Evolutionary conservation across 495 filamentous ascomycete genomes (phyloP), one percentile per base, ranked within the genome.

Genomic region (Penicillium cosmopolitanum): DNA sequence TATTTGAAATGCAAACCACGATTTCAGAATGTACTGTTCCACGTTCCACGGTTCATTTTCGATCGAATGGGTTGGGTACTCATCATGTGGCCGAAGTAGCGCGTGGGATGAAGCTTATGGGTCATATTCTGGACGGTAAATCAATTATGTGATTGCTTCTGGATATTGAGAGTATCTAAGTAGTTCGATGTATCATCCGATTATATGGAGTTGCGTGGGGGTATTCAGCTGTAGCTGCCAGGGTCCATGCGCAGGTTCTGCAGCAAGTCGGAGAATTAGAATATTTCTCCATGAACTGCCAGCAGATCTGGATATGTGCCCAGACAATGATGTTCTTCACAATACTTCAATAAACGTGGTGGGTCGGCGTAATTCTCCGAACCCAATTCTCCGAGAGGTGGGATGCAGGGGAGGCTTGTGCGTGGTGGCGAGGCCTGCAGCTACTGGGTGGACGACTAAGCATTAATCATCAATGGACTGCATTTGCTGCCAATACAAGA

Each of bases 341-440:
- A 9, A 8, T n/a, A 38, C 36, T n/a, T 38, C 12, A 12, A 38
- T 4, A 38, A 10, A 38, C 36, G n/a, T 19, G n/a, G 7, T 19
- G 6, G 25, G 35, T 42, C 31, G 36, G 50, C 42, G 44, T 48
- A 65, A 53, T 65, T 68, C 59, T 60, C 66, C 66, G 66, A 68
- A 54, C 51, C 28, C 55, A 63, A 50, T 63, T 66, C 63, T 63
- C 58, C 64, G 63, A 57, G 58, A n/a, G 50, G 16, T 19, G 21
- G 48, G 28, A 33, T 34, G 25, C 6, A n/a, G n/a, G 11, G 48
- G 18, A 50, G 19, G 47, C n/a, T 33, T 7, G 44, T 19, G 44
- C 44, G 21, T 48, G 11, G 9, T 25, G 47, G 47, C 10, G n/a
- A 15, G 28, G 5, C 21, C 9, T 50, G 28, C 23, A 23, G 23